Percentiles rank a stretch among this genome's conserved stretches.
Conservation (phyloP, 192 early-diverging fungal genomes). For the Dispira simplex region DNA sequence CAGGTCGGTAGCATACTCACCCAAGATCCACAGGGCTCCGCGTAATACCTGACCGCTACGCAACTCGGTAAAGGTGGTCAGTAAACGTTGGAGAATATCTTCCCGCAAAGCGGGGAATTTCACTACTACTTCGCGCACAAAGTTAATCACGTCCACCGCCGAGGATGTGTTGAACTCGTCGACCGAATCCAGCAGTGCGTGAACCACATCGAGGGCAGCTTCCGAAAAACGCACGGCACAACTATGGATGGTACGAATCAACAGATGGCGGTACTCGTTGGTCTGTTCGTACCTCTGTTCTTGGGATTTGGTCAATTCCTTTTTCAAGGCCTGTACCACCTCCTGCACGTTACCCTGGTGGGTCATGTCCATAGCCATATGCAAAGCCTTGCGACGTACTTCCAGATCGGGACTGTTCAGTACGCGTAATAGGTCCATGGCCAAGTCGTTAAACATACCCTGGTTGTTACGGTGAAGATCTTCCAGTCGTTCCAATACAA, state of each 20-base stretch:
- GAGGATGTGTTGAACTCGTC: slow-evolving; percentile 77
- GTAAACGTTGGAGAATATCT: slow-evolving; percentile 64
- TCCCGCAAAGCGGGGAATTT: slow-evolving; percentile 82
- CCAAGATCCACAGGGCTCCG: slow-evolving; percentile 96
- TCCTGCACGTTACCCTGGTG: slow-evolving; percentile 85
- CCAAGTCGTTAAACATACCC: slow-evolving; percentile 74
- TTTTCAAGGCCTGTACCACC: slow-evolving; percentile 83
- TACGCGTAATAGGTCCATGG: slow-evolving; percentile 95
- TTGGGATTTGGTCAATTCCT: slow-evolving; percentile 87
- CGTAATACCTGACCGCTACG: slow-evolving; percentile 86
- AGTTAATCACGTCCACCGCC: slow-evolving; percentile 84
- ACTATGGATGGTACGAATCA: slow-evolving; percentile 91
- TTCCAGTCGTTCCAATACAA: slow-evolving; percentile 79
- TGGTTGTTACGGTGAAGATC: slow-evolving; percentile 84
- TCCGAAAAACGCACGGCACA: slow-evolving; percentile 94
- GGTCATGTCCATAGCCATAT: slow-evolving; percentile 83
- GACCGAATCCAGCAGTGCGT: slow-evolving; percentile 90
- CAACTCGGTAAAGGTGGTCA: slow-evolving; percentile 76
- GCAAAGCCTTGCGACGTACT: slow-evolving; percentile 76
- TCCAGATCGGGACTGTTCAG: slow-evolving; percentile 84
- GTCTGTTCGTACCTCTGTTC: slow-evolving; percentile 67
- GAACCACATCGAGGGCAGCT: slow-evolving; percentile 91
- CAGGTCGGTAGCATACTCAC: slow-evolving; percentile 80
- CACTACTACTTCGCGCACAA: slow-evolving; percentile 95
- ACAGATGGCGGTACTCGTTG: slow-evolving; percentile 82